Percentiles rank a stretch among this genome's conserved stretches.
phyloP scores from a whole-genome alignment of 2,329 filamentous ascomycete species.

The Colletotrichum liaoningense region DNA sequence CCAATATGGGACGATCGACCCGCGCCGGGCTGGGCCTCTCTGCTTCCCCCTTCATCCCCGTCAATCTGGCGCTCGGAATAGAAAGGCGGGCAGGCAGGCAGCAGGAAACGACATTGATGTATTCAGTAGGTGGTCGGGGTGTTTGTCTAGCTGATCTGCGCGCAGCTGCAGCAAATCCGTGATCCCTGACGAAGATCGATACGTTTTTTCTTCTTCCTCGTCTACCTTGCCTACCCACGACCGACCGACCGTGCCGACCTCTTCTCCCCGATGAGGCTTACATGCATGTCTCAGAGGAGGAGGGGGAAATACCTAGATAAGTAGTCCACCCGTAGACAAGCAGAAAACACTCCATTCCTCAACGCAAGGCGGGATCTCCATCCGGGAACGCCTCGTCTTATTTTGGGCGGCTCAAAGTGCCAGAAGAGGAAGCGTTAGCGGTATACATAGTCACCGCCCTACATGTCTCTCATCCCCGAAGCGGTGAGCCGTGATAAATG shows the following conservation, averaged over 20 bases:
- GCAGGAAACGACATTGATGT: background rate
- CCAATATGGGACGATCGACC: conserved; percentile 6
- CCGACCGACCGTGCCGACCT: background rate
- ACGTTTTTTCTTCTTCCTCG: background rate
- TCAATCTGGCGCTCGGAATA: background rate
- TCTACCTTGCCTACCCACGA: background rate
- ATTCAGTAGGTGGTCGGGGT: background rate
- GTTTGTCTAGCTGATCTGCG: background rate
- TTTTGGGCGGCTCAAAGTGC: background rate
- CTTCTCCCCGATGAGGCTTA: background rate
- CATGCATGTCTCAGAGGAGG: conserved; percentile 11
- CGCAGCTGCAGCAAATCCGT: background rate
- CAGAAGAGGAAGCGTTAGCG: conserved; percentile 9
- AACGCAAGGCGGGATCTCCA: conserved; percentile 20
- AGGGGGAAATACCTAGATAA: background rate
- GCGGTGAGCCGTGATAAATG: background rate
- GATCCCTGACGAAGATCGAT: conserved; percentile 31
- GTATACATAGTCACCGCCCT: background rate
- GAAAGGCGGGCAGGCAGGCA: no score
- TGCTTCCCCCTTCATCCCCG: background rate
- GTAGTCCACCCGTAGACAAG: background rate
- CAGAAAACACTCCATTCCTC: background rate
- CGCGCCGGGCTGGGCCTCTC: background rate
- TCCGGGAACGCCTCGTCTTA: conserved; percentile 9
- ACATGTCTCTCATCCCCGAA: background rate